Percentiles rank a stretch among this genome's conserved stretches.
These are phyloP conservation scores for Fusarium sp. DNA, from an alignment of 2,329 filamentous ascomycete species.

Conservation along the genomic window DNA sequence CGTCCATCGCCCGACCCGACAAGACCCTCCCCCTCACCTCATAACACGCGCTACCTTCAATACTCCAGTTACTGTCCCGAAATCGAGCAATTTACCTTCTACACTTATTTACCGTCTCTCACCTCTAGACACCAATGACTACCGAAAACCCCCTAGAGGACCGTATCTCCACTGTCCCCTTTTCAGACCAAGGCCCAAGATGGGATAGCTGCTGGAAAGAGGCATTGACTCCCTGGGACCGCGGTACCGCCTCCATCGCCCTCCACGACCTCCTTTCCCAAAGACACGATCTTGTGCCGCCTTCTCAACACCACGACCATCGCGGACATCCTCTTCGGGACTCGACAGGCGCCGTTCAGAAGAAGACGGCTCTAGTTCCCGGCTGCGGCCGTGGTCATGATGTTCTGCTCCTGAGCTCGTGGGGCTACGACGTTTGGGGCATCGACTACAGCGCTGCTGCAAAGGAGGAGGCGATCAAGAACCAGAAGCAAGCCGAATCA, in stretches of 20 bases:
- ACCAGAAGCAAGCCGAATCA: constrained; percentile 56
- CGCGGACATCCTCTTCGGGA: constrained; percentile 48
- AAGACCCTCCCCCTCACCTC: constrained; percentile 35
- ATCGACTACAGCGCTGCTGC: constrained; percentile 73
- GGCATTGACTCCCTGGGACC: constrained; percentile 67
- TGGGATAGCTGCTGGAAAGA: constrained; percentile 66
- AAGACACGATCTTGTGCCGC: constrained; percentile 59
- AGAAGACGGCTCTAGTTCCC: constrained; percentile 73
- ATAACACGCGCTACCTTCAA: constrained; percentile 27
- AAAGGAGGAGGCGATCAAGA: constrained; percentile 60
- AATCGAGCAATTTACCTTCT: constrained; percentile 6
- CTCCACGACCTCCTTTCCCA: constrained; percentile 65
- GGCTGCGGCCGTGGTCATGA: constrained; percentile 88
- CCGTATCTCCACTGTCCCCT: constrained; percentile 52
- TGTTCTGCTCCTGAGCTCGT: constrained; percentile 77
- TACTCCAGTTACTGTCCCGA: constrained; percentile 5
- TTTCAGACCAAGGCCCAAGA: constrained; percentile 52
- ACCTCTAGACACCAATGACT: constrained; percentile 36
- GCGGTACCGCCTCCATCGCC: constrained; percentile 64
- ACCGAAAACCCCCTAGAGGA: constrained; percentile 47
- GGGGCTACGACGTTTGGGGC: constrained; percentile 83
- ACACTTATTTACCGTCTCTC: neutral
- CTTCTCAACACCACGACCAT: constrained; percentile 51
- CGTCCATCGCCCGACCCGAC: constrained; percentile 33
- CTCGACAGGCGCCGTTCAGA: constrained; percentile 41